Evolutionary conservation across 192 early-diverging fungal genomes (phyloP), one percentile per base, ranked within the genome.

Genomic region (Martensiomyces pterosporus): DNA sequence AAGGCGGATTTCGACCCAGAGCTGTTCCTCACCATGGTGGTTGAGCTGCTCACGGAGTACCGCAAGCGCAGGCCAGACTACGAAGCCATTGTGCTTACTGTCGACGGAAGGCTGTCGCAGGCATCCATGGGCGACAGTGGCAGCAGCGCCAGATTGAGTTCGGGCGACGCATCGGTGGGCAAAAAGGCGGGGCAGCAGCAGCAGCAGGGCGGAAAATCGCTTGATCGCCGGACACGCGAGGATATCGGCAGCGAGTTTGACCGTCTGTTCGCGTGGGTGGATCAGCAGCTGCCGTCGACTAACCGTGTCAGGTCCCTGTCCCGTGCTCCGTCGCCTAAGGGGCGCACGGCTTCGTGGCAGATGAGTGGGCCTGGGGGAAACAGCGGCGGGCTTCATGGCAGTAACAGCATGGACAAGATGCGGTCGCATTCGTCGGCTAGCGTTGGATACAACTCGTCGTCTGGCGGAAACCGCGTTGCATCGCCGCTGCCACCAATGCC

Each of bases 191-290:
- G 9, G 2, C 46, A 21, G 22, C 46, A 32, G 35, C 19, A 8
- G 5, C 39, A 9, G 32, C 25, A 49, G 57, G 45, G 14, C 24
- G 35, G 26, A 14, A 52, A 47, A 22, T 29, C 7, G 13, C 59
- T 70, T 16, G 65, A 67, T 27, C 58, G 63, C 26, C 62, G 64
- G 36, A 63, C 63, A 21, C 64, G 75, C 34, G 75, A 77, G 40
- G 75, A 77, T 24, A 77, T 77, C 52, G 75, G 75, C 47, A 48
- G 67, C 43, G 75, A 77, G 47, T 77, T 77, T 47, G 75, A 77
- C 52, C 75, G 67, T 4, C 55, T 77, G 24, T 77, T 64, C 51
- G 67, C 64, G 9, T 74, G 70, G 70, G 70, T 74, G 13, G 70
- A 74, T 43, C 57, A 66, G 70, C 62, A 74, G 50, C 55, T 67